Percentiles rank a stretch among this genome's conserved stretches.
These are phyloP conservation scores for Neodidymelliopsis sp. DNA, from an alignment of 2,329 filamentous ascomycete genomes.

Conservation along the genomic window DNA sequence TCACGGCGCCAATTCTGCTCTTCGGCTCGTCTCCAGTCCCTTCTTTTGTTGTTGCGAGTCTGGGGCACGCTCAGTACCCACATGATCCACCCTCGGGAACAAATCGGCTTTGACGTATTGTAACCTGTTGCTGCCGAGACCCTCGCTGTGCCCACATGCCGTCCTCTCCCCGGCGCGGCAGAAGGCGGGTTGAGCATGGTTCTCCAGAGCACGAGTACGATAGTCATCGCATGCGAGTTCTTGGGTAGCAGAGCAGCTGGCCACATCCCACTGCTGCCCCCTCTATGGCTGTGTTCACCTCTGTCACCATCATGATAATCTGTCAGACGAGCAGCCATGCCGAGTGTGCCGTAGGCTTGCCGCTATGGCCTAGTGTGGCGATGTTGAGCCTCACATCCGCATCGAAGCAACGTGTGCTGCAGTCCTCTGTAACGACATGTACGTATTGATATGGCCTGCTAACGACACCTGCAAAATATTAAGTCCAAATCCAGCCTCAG, in stretches of 20 bases:
- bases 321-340: too few relatives aligned
- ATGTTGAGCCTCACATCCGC: too few relatives aligned
- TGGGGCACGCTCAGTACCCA: constrained; percentile 12
- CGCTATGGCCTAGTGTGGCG: background rate
- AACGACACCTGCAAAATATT: background rate
- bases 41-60: constrained; percentile 4
- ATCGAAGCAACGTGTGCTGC: too few relatives aligned
- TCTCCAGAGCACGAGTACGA: constrained; percentile 4
- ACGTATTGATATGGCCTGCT: constrained; percentile 10
- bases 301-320: too few relatives aligned
- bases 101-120: constrained; percentile 14
- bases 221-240: too few relatives aligned
- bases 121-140: constrained; percentile 9
- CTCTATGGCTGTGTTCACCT: too few relatives aligned
- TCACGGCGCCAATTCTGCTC: background rate
- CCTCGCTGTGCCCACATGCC: constrained; percentile 15
- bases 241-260: too few relatives aligned
- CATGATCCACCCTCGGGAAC: constrained; percentile 10
- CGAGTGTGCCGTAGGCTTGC: background rate
- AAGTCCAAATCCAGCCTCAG: background rate
- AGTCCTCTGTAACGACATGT: too few relatives aligned
- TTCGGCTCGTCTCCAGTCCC: background rate
- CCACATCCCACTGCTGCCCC: too few relatives aligned
- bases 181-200: constrained; percentile 10
- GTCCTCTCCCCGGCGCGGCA: constrained; percentile 16